Percentiles rank a stretch among this genome's conserved stretches.
Evolutionary conservation across 1,284 basidiomycete genomes (phyloP).

Genomic region (Stereum hirsutum): DNA sequence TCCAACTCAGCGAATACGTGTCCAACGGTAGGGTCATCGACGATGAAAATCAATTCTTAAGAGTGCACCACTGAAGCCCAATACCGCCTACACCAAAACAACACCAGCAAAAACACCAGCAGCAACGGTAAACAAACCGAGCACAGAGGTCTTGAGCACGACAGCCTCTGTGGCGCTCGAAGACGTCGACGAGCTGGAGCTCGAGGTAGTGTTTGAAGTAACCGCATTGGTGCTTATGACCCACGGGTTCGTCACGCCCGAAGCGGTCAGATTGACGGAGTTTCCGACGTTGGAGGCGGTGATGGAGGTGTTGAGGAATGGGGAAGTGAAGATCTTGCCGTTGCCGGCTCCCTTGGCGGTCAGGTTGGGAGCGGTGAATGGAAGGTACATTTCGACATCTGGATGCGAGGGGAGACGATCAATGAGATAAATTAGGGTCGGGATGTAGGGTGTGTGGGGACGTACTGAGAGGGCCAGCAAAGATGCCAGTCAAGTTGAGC

Average conservation of each 20-base stretch:
- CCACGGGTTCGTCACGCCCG: conserved; percentile 13
- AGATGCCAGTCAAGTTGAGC: conserved; percentile 18
- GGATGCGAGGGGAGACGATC: too few species aligned
- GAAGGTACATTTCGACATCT: conserved; percentile 26
- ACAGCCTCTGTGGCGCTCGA: too few species aligned
- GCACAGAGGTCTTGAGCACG: too few species aligned
- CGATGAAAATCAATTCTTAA: too few species aligned
- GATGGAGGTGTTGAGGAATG: conserved; percentile 24
- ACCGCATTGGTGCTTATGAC: neutral
- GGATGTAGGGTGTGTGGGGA: too few species aligned
- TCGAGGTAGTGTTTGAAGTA: neutral
- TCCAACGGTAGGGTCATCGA: too few species aligned
- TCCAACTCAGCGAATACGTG: too few species aligned
- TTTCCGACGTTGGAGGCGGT: conserved; percentile 24
- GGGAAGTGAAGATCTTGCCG: conserved; percentile 27
- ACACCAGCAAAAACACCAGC: too few species aligned
- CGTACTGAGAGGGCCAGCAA: conserved; percentile 23
- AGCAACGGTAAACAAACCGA: too few species aligned
- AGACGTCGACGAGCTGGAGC: neutral
- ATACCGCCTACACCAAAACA: too few species aligned
- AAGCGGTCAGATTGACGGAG: conserved; percentile 32
- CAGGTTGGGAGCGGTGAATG: conserved; percentile 32
- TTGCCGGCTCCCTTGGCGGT: conserved; percentile 28
- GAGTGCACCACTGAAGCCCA: too few species aligned
- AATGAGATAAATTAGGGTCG: too few species aligned